Percentiles rank a stretch among this genome's conserved stretches.
Conservation (phyloP, 345 rosid species). For the Aquilaria sinensis region DNA sequence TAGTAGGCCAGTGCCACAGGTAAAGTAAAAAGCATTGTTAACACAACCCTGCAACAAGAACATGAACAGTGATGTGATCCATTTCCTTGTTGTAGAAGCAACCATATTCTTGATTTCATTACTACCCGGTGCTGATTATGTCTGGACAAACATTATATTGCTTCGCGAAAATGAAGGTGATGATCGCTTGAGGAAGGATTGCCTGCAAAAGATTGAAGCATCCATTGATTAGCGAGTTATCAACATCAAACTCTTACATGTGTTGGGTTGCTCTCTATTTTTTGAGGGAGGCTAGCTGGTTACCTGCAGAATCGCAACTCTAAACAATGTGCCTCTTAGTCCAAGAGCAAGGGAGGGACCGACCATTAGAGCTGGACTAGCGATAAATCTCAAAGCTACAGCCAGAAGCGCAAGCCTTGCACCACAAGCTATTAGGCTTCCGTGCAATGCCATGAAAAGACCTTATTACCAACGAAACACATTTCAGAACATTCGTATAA, state of each 20-base stretch:
- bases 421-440: conserved; percentile 71
- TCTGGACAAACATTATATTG: conserved; percentile 81
- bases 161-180: conserved; percentile 87
- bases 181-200: conserved; percentile 85
- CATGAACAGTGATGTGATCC: not conserved
- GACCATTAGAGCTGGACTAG: conserved; percentile 76
- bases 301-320: conserved; percentile 72
- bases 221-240: not conserved
- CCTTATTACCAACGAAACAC: conserved; percentile 27
- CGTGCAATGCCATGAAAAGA: conserved; percentile 73
- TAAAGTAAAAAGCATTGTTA: conserved; percentile 73
- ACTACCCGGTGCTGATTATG: conserved; percentile 68
- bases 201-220: conserved; percentile 42
- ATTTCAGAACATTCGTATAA: too few relatives aligned
- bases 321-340: conserved; percentile 39
- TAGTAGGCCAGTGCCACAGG: conserved; percentile 74
- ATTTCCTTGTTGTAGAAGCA: not conserved
- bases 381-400: conserved; percentile 53
- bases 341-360: conserved; percentile 48
- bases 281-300: not conserved
- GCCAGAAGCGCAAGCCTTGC: conserved; percentile 37
- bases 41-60: conserved; percentile 51
- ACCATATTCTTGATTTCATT: not conserved
- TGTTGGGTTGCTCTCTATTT: too few relatives aligned
- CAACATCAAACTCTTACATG: not conserved